phyloP scores from a whole-genome alignment of 225 moss, liverwort and hornwort genomes.

The Sphagnum tenellum region DNA sequence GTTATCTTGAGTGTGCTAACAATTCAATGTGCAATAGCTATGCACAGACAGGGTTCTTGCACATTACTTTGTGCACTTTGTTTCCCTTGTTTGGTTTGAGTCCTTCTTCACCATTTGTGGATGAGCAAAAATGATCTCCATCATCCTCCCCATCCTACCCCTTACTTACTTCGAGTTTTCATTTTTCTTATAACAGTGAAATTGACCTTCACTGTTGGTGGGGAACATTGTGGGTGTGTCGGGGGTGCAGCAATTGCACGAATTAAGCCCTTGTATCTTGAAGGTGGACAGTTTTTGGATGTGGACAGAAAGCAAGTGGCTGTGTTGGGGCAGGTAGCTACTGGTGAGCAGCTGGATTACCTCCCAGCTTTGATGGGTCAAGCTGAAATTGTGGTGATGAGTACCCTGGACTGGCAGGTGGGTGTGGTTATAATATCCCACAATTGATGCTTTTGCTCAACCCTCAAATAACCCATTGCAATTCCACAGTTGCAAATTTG shows the following conservation, averaged over 20 bases:
- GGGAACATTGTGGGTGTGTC: not conserved
- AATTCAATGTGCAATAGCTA: no score
- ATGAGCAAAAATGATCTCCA: no score
- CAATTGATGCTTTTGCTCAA: no score
- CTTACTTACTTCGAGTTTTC: no score
- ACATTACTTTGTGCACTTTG: not conserved
- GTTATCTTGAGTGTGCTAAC: no score
- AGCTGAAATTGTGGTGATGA: conserved; percentile 71
- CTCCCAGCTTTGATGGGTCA: conserved; percentile 56
- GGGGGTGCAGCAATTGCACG: conserved; percentile 47
- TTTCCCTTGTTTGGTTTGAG: not conserved
- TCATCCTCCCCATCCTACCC: no score
- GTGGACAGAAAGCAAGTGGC: conserved; percentile 45
- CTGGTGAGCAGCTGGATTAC: conserved; percentile 56
- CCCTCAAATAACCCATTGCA: not conserved
- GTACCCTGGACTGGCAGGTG: conserved; percentile 79
- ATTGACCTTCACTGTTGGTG: not conserved
- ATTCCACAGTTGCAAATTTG: no score
- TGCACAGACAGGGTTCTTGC: no score
- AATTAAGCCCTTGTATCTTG: conserved; percentile 46
- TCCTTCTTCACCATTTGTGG: no score
- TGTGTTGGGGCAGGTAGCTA: conserved; percentile 33
- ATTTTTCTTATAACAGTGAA: not conserved
- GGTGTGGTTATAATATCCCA: not conserved
- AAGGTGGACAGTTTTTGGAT: conserved; percentile 50